Conservation (phyloP, 2,329 filamentous ascomycete genomes). For the Coleophoma eucalyptorum region DNA sequence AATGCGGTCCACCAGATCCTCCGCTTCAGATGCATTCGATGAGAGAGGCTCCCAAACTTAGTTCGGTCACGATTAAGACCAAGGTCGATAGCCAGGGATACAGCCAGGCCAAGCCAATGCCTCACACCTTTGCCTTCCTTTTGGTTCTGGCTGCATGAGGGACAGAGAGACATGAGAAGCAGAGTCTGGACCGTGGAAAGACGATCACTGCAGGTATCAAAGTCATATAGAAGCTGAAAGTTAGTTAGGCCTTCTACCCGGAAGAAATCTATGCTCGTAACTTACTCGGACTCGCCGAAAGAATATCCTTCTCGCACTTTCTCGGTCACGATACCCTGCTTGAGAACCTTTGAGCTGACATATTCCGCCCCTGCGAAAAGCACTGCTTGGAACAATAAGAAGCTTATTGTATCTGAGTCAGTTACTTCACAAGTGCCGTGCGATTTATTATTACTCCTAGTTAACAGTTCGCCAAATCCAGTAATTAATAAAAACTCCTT, state of each 20-base stretch:
- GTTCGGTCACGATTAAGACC: constrained; percentile 55
- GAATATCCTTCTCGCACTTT: constrained; percentile 10
- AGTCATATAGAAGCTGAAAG: constrained; percentile 13
- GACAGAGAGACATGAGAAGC: constrained; percentile 13
- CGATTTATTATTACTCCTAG: not conserved
- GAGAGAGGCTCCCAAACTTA: constrained; percentile 64
- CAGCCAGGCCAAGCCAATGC: constrained; percentile 43
- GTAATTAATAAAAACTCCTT: constrained; percentile 11
- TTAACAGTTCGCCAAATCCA: constrained; percentile 1
- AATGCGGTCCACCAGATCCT: constrained; percentile 96
- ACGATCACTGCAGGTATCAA: constrained; percentile 15
- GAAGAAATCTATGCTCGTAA: not conserved
- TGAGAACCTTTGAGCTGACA: constrained; percentile 8
- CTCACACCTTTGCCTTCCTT: not conserved
- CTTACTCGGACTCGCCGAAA: constrained; percentile 14
- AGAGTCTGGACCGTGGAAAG: constrained; percentile 13
- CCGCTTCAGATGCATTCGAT: constrained; percentile 76
- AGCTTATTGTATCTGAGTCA: constrained; percentile 5
- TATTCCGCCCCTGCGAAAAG: constrained; percentile 16
- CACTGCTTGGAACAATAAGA: constrained; percentile 19
- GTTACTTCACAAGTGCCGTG: not conserved
- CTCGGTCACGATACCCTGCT: constrained; percentile 11
- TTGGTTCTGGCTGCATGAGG: constrained; percentile 9
- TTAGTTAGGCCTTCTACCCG: not conserved
- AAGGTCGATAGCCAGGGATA: constrained; percentile 45